phyloP scores from a whole-genome alignment of 352 stramenopile species.

The Pythium insidiosum region DNA sequence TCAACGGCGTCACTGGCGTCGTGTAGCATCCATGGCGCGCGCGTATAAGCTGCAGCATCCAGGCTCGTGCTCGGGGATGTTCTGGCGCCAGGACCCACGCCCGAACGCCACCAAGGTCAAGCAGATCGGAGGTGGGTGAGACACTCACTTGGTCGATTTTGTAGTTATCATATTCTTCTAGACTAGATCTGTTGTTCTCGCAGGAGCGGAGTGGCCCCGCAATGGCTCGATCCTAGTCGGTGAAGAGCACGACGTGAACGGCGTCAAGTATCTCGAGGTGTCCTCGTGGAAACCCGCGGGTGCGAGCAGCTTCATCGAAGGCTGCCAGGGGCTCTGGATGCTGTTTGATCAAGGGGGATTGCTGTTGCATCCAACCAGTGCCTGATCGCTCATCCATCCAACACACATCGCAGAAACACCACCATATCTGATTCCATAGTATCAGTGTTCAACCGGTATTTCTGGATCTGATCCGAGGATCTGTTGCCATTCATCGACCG shows the following conservation, averaged over 20 bases:
- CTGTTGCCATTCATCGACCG: too few relatives aligned
- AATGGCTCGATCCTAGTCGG: conserved; percentile 6
- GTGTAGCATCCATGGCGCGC: background rate
- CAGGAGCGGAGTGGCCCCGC: conserved; percentile 1
- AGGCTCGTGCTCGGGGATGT: conserved; percentile 8
- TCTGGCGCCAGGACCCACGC: conserved; percentile 1
- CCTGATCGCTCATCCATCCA: too few relatives aligned
- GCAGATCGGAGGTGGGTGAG: background rate
- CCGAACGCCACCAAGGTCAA: background rate
- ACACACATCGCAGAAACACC: too few relatives aligned
- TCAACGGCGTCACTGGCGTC: too few relatives aligned
- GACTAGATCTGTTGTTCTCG: background rate
- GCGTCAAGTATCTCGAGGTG: conserved; percentile 1
- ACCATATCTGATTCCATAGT: too few relatives aligned
- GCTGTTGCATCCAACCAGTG: conserved; percentile 1
- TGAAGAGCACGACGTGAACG: background rate
- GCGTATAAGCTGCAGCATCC: conserved; percentile 4
- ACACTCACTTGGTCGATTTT: background rate
- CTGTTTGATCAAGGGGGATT: conserved; percentile 3
- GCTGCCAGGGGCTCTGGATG: conserved; percentile 4
- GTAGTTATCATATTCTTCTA: background rate
- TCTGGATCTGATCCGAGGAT: too few relatives aligned
- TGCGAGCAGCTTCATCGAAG: background rate
- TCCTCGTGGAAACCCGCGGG: conserved; percentile 1
- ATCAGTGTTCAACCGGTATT: too few relatives aligned